These are phyloP conservation scores for Skeletonema menzelii DNA, from an alignment of 108 stramenopile species.

Conservation along the genomic window DNA sequence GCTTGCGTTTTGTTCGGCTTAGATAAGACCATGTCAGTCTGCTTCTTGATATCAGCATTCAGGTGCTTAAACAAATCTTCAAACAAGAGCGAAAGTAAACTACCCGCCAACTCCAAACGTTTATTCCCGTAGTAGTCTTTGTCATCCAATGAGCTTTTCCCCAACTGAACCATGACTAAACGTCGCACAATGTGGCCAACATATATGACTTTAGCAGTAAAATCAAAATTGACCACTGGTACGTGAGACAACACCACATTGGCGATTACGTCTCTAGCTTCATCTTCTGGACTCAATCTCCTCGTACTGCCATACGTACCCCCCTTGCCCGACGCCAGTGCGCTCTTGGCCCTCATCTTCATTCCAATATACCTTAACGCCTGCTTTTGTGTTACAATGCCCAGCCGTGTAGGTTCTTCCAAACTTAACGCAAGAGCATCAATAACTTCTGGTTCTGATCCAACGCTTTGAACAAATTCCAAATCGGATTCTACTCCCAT, in stretches of 20 bases:
- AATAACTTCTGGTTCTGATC: slow-evolving; percentile 87
- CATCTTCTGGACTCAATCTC: slow-evolving; percentile 82
- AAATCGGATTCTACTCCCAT: slow-evolving; percentile 96
- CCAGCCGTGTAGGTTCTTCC: slow-evolving; percentile 86
- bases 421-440: slow-evolving; percentile 89
- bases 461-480: slow-evolving; percentile 96
- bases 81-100: slow-evolving; percentile 93
- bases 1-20: slow-evolving; percentile 93
- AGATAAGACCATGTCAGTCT: slow-evolving; percentile 93
- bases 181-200: slow-evolving; percentile 93
- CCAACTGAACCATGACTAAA: slow-evolving; percentile 88
- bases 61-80: slow-evolving; percentile 99
- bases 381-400: slow-evolving; percentile 91
- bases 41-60: slow-evolving; percentile 92
- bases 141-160: slow-evolving; percentile 90
- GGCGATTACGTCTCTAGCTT: slow-evolving; percentile 95
- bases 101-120: slow-evolving; percentile 96
- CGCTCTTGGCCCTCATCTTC: slow-evolving; percentile 85
- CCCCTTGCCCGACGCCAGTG: slow-evolving; percentile 32
- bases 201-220: slow-evolving; percentile 91
- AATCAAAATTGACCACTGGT: slow-evolving; percentile 89
- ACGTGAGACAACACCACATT: slow-evolving; percentile 96
- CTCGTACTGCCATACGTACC: slow-evolving; percentile 47
- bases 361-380: slow-evolving; percentile 91
- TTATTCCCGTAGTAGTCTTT: slow-evolving; percentile 99